Base-by-base conservation (phyloP, 2,329 filamentous ascomycete species). In the Sclerotinia borealis region DNA sequence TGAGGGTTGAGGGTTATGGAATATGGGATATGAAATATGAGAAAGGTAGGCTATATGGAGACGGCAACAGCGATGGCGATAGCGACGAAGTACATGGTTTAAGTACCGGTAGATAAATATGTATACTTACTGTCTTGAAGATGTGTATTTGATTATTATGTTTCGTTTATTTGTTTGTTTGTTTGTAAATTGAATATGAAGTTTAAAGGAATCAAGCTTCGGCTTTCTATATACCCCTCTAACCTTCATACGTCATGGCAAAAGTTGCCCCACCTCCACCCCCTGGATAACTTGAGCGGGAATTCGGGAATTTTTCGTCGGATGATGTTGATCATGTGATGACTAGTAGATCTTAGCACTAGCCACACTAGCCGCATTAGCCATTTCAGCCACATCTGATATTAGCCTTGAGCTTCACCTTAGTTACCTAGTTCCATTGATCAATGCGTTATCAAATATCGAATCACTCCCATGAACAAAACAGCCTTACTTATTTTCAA, bases 211-310 rank as follows among this genome's bases (percentile, higher is more conserved):
- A 55, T 9, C 25, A 41, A 55, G 37, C 52, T 55, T 55, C 37
- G 39, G 9, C 25, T 55, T 56, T 34, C 34, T 51, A 51, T 56
- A n/a, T 56, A 56, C 37, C 52, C 52, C 37, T 56, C 52, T 56
- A 43, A 43, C 37, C 25, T 56, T 22, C 52, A 43, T 56, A 58
- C 45, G 31, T 17, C 47, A 60, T 64, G 48, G 27, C 17, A 34
- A 31, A 22, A 37, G 45, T 51, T 41, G 36, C 13, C 36, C 51
- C 51, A 55, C 51, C 37, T 51, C 49, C 34, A 15, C 49, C 11
- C 1, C 22, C 51, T n/a, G 27, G 10, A 36, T 29, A 27, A 29
- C 22, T 8, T 54, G 48, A 54, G n/a, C n/a, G n/a, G n/a, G n/a
- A n/a, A 54, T 36, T 54, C 36, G 22, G 36, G 13, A 15, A 9